Percentiles rank a stretch among this genome's conserved stretches.
Evolutionary conservation across 768 basidiomycete genomes (phyloP).

Genomic region (Clavulina sp.): DNA sequence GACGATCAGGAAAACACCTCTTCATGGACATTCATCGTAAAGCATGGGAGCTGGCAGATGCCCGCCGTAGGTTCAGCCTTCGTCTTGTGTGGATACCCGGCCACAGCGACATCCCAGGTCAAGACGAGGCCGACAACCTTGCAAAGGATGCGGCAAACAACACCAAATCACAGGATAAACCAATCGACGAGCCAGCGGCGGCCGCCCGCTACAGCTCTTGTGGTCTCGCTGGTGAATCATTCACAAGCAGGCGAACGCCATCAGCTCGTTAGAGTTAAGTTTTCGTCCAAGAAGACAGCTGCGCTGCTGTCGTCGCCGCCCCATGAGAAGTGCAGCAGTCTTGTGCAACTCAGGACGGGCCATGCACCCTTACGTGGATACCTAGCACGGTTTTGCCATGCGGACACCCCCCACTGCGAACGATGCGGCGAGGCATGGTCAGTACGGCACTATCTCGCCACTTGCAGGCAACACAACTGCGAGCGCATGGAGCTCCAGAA

Average conservation of each 20-base stretch:
- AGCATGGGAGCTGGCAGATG: neutral
- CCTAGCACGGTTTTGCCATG: slow-evolving; percentile 5
- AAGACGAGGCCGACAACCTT: slow-evolving; percentile 5
- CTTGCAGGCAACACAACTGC: neutral
- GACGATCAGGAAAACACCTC: slow-evolving; percentile 4
- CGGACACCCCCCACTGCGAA: slow-evolving; percentile 6
- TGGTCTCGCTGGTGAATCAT: too few species aligned
- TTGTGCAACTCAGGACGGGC: slow-evolving; percentile 8
- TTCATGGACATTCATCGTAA: slow-evolving; percentile 3
- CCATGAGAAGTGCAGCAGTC: neutral
- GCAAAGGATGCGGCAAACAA: slow-evolving; percentile 3
- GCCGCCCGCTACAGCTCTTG: slow-evolving; percentile 2
- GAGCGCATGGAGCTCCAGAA: neutral
- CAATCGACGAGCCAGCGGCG: neutral
- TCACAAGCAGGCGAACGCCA: neutral
- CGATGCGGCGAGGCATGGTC: slow-evolving; percentile 4
- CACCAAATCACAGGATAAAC: neutral
- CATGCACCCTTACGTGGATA: slow-evolving; percentile 7
- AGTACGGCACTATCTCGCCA: slow-evolving; percentile 7
- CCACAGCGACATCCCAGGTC: slow-evolving; percentile 5
- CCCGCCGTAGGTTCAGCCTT: neutral
- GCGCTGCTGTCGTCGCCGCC: neutral
- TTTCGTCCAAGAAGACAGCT: neutral
- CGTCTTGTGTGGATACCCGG: slow-evolving; percentile 5
- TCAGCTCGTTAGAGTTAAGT: neutral